These are phyloP conservation scores for Eucalyptus victrix DNA, from an alignment of 345 rosid species.

Conservation along the genomic window DNA sequence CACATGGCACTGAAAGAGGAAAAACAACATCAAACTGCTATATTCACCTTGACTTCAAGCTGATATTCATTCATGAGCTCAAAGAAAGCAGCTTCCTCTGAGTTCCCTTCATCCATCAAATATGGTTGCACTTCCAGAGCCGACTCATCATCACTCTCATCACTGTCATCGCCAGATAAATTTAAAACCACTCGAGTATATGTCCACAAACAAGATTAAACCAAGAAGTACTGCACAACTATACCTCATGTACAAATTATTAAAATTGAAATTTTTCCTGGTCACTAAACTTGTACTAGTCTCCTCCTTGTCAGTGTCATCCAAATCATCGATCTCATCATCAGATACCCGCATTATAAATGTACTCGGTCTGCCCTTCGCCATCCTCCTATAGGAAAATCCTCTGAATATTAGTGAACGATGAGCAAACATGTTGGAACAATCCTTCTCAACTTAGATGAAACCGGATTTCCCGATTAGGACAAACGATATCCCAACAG, in stretches of 20 bases:
- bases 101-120: conserved; percentile 40
- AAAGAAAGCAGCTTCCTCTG: conserved; percentile 41
- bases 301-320: conserved; percentile 18
- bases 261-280: conserved; percentile 28
- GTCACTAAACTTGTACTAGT: conserved; percentile 5
- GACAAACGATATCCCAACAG: background rate
- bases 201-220: background rate
- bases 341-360: conserved; percentile 38
- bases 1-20: background rate
- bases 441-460: background rate
- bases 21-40: background rate
- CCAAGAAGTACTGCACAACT: background rate
- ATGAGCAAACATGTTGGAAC: background rate
- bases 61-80: conserved; percentile 50
- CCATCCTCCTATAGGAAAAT: conserved; percentile 7
- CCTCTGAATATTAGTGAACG: background rate
- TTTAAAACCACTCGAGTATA: background rate
- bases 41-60: conserved; percentile 45
- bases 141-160: conserved; percentile 44
- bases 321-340: conserved; percentile 37
- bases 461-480: background rate
- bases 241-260: conserved; percentile 48
- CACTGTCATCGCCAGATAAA: conserved; percentile 17
- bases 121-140: conserved; percentile 19
- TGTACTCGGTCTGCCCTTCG: conserved; percentile 14